Conservation (phyloP, 31 red algal species). For the Bonnemaisonia californica region DNA sequence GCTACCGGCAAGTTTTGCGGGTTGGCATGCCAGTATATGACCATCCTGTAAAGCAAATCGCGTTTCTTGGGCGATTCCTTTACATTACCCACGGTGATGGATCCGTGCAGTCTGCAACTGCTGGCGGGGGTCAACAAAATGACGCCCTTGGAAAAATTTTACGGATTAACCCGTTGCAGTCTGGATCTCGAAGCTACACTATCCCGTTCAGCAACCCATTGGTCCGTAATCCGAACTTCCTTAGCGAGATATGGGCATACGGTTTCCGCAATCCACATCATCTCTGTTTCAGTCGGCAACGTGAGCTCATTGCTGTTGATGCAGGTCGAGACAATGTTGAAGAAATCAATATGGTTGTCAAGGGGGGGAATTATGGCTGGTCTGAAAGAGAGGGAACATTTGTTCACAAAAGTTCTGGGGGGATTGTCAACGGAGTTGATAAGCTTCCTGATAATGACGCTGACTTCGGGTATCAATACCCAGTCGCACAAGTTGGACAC, state of each 20-base stretch:
- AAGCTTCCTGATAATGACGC: conserved; percentile 56
- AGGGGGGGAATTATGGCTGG: conserved; percentile 74
- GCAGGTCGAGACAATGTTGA: conserved; percentile 72
- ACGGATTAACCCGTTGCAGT: conserved; percentile 54
- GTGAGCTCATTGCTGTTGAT: conserved; percentile 47
- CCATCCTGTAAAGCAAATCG: conserved; percentile 69
- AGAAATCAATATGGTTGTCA: conserved; percentile 54
- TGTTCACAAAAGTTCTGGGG: conserved; percentile 36
- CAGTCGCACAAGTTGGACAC: conserved; percentile 61
- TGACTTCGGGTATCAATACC: conserved; percentile 31
- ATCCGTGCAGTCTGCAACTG: conserved; percentile 39
- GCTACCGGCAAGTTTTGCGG: conserved; percentile 51
- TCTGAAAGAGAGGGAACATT: conserved; percentile 62
- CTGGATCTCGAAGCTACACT: conserved; percentile 26
- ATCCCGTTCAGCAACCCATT: conserved; percentile 63
- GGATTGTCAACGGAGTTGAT: conserved; percentile 31
- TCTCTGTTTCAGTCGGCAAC: conserved; percentile 33
- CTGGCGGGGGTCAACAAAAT: conserved; percentile 47
- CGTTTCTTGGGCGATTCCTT: conserved; percentile 35
- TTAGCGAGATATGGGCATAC: conserved; percentile 49
- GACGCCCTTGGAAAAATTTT: conserved; percentile 73
- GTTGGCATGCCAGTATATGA: conserved; percentile 64
- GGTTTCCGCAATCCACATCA: conserved; percentile 80
- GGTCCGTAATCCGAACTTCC: neutral
- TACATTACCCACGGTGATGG: conserved; percentile 72